phyloP scores from a whole-genome alignment of 371 early-diverging fungal species.

The Neoconidiobolus thromboides region DNA sequence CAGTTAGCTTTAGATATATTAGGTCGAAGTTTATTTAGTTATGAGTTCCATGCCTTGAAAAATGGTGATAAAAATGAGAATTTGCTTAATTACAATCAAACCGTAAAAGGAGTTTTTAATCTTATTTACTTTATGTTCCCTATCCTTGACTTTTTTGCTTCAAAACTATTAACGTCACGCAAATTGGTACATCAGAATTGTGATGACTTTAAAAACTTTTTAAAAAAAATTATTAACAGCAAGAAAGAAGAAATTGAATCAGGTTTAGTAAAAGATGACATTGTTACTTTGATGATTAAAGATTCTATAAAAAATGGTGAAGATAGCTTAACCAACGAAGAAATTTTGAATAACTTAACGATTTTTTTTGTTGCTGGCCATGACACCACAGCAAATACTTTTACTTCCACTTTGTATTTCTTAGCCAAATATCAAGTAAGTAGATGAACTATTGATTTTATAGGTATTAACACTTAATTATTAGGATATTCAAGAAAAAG shows the following conservation, averaged over 20 bases:
- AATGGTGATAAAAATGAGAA: not conserved
- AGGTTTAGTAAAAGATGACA: not conserved
- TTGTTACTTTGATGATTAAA: constrained; percentile 2
- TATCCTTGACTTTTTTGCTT: not conserved
- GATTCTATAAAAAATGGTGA: not conserved
- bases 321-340: not conserved
- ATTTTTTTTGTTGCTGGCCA: constrained; percentile 27
- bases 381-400: constrained; percentile 27
- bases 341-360: constrained; percentile 16
- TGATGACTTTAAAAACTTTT: not conserved
- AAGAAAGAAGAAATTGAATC: not conserved
- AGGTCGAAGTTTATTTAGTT: not conserved
- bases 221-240: not conserved
- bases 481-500: constrained; percentile 14
- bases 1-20: constrained; percentile 1
- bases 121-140: not conserved
- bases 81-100: not conserved
- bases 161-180: not conserved
- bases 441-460: not conserved
- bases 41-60: not conserved
- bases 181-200: not conserved
- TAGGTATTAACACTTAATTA: too few relatives aligned
- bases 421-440: constrained; percentile 19
- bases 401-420: constrained; percentile 18
- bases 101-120: not conserved